These are phyloP conservation scores for Solanum hybrid DNA, from an alignment of 305 asterid species.

Conservation along the genomic window DNA sequence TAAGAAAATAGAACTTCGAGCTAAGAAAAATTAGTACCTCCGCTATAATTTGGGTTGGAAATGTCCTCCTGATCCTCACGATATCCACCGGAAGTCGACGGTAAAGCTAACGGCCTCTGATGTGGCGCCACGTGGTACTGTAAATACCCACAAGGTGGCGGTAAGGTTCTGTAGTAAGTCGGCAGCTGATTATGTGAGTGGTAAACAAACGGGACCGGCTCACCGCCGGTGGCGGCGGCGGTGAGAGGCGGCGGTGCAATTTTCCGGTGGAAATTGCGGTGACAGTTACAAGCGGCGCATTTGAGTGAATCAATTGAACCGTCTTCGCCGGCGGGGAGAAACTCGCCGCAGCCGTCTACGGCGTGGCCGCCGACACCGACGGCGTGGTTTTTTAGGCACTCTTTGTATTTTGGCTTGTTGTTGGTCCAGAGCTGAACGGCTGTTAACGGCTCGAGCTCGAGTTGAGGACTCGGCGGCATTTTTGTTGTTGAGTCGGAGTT, in stretches of 20 bases:
- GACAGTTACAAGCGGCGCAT: conserved; percentile 32
- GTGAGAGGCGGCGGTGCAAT: not conserved
- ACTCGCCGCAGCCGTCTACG: conserved; percentile 35
- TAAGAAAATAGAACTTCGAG: not conserved
- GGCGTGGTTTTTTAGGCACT: conserved; percentile 34
- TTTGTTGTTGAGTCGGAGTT: not conserved
- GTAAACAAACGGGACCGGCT: not conserved
- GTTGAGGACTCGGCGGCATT: not conserved
- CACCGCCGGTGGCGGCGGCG: not conserved
- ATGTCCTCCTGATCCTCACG: not conserved
- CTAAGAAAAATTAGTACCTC: not conserved
- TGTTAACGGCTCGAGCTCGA: not conserved
- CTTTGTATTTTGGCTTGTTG: conserved; percentile 9
- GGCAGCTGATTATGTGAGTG: not conserved
- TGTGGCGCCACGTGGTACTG: conserved; percentile 8
- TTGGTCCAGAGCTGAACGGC: not conserved
- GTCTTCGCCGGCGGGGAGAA: conserved; percentile 29
- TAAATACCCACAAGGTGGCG: conserved; percentile 7
- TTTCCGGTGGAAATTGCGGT: conserved; percentile 32
- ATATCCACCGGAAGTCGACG: conserved; percentile 3
- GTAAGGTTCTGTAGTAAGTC: not conserved
- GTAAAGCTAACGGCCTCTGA: not conserved
- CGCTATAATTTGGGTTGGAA: not conserved
- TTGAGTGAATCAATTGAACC: conserved; percentile 25
- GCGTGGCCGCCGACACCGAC: conserved; percentile 30